Evolutionary conservation across 2,329 filamentous ascomycete genomes (phyloP), one percentile per base, ranked within the genome.

Genomic region (Beauveria scarabaeidicola): DNA sequence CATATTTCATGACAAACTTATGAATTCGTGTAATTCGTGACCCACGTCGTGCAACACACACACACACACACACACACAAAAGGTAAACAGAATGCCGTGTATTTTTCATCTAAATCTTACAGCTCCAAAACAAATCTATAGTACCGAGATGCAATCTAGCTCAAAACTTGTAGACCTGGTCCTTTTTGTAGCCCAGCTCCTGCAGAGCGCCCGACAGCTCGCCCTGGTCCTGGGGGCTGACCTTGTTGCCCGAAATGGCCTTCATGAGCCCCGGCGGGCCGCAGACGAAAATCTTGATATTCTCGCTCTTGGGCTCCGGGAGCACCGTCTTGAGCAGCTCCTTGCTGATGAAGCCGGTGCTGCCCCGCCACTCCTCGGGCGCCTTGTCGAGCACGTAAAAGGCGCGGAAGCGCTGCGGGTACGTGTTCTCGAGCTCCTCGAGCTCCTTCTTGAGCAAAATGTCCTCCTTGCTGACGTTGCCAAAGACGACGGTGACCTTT

Each of bases 251-350:
- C 41, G 89, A 93, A 66, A 97, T 86, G 61, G 91, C 89, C 75
- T 96, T 96, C 85, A 96, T 96, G 81, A 97, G 73, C 46, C 87
- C 89, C 3, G 93, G 92, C 13, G 94, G 94, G 0, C 93, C 93
- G 75, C 93, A 97, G 41, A 99, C 90, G 70, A 99, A 97, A 63
- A 97, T 75, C 85, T 97, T 97, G 79, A 96, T 86, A 77, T 96
- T 94, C 65, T 89, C 89, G 67, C 83, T 82, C 82, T 94, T 94
- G 64, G 94, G 91, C 76, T 95, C 91, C 11, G 94, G 94, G 15
- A 97, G 82, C 10, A 97, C 91, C 54, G 89, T 93, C 87, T 97
- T 96, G 69, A 99, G 78, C 61, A 97, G 81, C 65, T 97, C 91
- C 82, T 96, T 95, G 74, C 77, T 89, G 71, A 99, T 88, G 78